These are phyloP conservation scores for Umbilicus rupestris DNA, from an alignment of 164 flowering plant species.

Conservation along the genomic window DNA sequence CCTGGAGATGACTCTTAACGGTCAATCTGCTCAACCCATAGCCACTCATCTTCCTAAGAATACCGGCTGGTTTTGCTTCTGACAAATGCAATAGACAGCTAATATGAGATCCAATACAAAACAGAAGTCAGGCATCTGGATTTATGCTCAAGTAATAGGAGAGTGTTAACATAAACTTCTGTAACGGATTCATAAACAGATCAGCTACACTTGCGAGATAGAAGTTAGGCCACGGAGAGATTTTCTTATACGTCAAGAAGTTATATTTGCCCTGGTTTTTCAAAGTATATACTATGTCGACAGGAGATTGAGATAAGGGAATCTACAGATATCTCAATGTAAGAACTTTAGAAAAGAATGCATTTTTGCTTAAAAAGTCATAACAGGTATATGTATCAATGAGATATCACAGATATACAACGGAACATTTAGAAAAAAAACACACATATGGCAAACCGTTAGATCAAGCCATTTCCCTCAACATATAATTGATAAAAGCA, in stretches of 20 bases:
- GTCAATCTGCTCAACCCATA: not conserved
- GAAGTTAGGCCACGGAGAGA: not conserved
- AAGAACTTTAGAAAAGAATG: too few species aligned
- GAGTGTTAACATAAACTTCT: not conserved
- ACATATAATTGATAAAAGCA: not conserved
- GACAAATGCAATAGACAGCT: not conserved
- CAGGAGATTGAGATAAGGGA: too few species aligned
- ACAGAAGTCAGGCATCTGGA: not conserved
- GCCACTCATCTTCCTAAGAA: not conserved
- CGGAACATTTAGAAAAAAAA: not conserved
- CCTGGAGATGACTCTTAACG: conserved; percentile 3
- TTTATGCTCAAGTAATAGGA: not conserved
- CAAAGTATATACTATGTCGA: too few species aligned
- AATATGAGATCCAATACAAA: not conserved
- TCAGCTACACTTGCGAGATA: not conserved
- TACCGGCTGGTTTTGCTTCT: not conserved
- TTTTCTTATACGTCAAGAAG: not conserved
- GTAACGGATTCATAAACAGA: not conserved
- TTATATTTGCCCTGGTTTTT: not conserved
- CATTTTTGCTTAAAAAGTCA: not conserved
- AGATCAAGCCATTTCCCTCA: not conserved
- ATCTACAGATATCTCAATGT: not conserved
- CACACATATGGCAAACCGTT: not conserved
- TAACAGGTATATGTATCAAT: not conserved
- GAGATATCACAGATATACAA: not conserved